A percentile compares a stretch with the other conserved stretches of the same genome.
Conservation (phyloP, 768 basidiomycete genomes). For the Tricholoma flavovirens region DNA sequence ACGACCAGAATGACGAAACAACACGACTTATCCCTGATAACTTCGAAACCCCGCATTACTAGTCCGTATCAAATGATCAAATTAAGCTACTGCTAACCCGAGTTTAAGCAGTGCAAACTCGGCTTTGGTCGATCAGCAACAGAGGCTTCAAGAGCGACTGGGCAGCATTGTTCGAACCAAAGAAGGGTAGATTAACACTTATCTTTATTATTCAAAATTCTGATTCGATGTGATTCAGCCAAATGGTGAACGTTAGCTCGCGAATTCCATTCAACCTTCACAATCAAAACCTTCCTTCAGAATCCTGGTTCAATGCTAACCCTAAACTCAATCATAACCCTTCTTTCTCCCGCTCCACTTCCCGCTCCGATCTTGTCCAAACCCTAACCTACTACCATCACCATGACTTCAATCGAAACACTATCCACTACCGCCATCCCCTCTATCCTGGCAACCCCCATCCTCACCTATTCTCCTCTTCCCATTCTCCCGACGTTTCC, state of each 20-base stretch:
- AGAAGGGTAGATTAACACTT: conserved; percentile 15
- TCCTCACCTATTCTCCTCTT: neutral
- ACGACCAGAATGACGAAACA: neutral
- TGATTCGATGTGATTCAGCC: conserved; percentile 5
- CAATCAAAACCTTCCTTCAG: conserved; percentile 8
- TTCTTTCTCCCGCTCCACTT: conserved; percentile 8
- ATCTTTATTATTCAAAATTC: neutral
- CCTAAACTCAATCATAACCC: neutral
- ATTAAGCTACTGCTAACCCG: neutral
- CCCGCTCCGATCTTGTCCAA: conserved; percentile 8
- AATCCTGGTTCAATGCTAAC: neutral
- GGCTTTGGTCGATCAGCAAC: conserved; percentile 7
- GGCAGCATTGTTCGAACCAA: conserved; percentile 19
- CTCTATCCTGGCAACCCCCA: neutral
- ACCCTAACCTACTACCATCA: neutral
- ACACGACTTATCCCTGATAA: conserved; percentile 4
- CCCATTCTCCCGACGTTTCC: conserved; percentile 7
- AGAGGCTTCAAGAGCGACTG: conserved; percentile 11
- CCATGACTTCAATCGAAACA: neutral
- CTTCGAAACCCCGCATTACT: neutral
- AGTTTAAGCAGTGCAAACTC: neutral
- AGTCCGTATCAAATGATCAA: neutral
- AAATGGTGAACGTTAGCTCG: conserved; percentile 21
- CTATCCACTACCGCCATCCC: neutral
- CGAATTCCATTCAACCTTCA: conserved; percentile 24